Base-by-base conservation (phyloP, 495 filamentous ascomycete species). In the Emericellopsis terricola region DNA sequence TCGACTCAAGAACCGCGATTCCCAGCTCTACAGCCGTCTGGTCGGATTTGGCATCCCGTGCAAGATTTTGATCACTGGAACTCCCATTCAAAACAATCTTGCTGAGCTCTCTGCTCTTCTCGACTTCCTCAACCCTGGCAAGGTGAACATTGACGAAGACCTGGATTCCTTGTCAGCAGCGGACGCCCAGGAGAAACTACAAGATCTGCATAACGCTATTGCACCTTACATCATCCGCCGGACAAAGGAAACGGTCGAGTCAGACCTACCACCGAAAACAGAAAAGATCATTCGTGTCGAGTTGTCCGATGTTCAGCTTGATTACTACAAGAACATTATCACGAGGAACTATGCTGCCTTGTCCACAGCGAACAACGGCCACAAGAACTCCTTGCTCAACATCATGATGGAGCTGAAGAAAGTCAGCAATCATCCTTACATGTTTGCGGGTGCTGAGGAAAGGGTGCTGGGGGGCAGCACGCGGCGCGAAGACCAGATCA, bases 321-420 rank as follows among this genome's bases (percentile, higher is more conserved):
- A 96, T 35, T 94, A 94, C 48, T 99, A 99, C 56, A 94, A 94
- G 48, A 94, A 96, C 47, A 96, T 99, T 40, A 68, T 99, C 8
- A 94, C 91, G 0, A 71, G 84, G 33, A 99, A 99, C 43, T 99
- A 96, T 45, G 78, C 84, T 18, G 89, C 87, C 6, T 67, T 99
- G 31, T 94, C 91, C 46, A 74, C 87, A 43, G 87, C 84, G 15
- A 71, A 74, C 17, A 83, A 69, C 33, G 89, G 85, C 6, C 76
- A 81, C 47, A 94, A 93, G 51, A 84, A 89, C 41, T 93, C 85
- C 1, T 57, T 96, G n/a, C 56, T 96, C 36, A 99, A 99, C 55
- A 92, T 99, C 48, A 93, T 94, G 68, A 99, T 99, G 87, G 91
- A 99, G 50, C 53, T 99, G 45, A 96, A 96, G 62, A 99, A 99